These are phyloP conservation scores for Raphidocelis subcapitata DNA, from an alignment of 139 green algal genomes.

Conservation along the genomic window DNA sequence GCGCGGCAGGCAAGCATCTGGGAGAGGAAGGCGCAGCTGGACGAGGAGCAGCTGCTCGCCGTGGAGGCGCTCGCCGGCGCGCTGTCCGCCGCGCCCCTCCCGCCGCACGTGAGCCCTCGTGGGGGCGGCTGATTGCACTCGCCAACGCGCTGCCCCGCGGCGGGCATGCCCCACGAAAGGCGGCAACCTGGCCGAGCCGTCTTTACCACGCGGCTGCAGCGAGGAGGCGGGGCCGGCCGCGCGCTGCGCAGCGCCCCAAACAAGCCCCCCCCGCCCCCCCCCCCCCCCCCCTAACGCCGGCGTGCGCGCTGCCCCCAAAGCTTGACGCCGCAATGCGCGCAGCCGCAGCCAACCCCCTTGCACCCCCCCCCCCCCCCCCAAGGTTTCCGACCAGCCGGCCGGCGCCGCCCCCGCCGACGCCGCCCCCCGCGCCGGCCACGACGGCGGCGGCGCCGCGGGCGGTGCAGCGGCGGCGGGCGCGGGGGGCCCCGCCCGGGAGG, in stretches of 20 bases:
- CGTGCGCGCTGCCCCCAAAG: too few species aligned
- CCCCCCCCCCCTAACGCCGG: too few species aligned
- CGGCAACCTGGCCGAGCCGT: background rate
- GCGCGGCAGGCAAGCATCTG: constrained; percentile 50
- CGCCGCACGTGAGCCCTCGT: constrained; percentile 27
- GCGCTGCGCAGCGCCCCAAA: background rate
- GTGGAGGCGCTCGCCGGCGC: constrained; percentile 55
- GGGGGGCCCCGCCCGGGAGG: background rate
- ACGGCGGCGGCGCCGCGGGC: constrained; percentile 5
- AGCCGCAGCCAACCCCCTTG: background rate
- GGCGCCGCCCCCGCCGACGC: background rate
- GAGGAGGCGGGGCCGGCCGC: background rate
- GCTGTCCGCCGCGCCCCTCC: constrained; percentile 55
- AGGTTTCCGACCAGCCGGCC: background rate
- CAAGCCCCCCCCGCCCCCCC: background rate
- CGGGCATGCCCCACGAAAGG: too few species aligned
- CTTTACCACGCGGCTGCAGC: background rate
- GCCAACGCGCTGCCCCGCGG: too few species aligned
- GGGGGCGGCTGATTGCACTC: too few species aligned
- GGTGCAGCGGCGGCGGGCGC: background rate
- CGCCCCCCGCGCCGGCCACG: constrained; percentile 36
- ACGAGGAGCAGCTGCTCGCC: constrained; percentile 46
- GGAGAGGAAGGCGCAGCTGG: constrained; percentile 67
- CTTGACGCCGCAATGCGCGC: too few species aligned
- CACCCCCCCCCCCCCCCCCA: background rate